Conservation (phyloP, 2,329 filamentous ascomycete species). For the Pyricularia grisea region DNA sequence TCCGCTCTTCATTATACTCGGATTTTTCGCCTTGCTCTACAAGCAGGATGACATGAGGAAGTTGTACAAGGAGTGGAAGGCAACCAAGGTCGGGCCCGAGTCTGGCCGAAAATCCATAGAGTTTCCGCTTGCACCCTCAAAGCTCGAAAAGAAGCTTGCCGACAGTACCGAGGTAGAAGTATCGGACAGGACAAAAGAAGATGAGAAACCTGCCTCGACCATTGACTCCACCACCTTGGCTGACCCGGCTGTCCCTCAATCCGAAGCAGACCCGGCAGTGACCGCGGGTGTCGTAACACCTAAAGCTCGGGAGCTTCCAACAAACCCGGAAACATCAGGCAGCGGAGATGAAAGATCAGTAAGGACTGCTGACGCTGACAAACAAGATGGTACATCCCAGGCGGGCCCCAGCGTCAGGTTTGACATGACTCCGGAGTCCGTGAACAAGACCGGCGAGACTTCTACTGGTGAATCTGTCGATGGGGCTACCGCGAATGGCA, state of each 20-base stretch:
- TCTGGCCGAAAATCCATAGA: not conserved
- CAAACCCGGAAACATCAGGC: not conserved
- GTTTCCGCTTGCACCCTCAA: not conserved
- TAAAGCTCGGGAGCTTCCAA: not conserved
- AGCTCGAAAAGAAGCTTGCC: not conserved
- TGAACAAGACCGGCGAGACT: constrained; percentile 4
- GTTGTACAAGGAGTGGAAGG: constrained; percentile 11
- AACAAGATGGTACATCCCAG: not conserved
- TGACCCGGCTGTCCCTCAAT: not conserved
- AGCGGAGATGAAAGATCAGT: not conserved
- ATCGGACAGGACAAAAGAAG: not conserved
- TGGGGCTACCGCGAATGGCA: not conserved
- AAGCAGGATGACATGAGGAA: constrained; percentile 19
- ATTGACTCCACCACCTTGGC: not conserved
- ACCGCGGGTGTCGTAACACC: not conserved
- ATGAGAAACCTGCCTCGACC: not conserved
- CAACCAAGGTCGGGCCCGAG: not conserved
- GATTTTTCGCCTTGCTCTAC: constrained; percentile 33
- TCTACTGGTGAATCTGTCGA: not conserved
- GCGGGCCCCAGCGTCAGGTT: not conserved
- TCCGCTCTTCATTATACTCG: constrained; percentile 37
- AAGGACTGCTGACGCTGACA: not conserved
- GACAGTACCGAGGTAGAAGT: not conserved
- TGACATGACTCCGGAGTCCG: not conserved
- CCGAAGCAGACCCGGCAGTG: not conserved